Conservation (phyloP, 108 stramenopile genomes). For the Skeletonema potamos region DNA sequence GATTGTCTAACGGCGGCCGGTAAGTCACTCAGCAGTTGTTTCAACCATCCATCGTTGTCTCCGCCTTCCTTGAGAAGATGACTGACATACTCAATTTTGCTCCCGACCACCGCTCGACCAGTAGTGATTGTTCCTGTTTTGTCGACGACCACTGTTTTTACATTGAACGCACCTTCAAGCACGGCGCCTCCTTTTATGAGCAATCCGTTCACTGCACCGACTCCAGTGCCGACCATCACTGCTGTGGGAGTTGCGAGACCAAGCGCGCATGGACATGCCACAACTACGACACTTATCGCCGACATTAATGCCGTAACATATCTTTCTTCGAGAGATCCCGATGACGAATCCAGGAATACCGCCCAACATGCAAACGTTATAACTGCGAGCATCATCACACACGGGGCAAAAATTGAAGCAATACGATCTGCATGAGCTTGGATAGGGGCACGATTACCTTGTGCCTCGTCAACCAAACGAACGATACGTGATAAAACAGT, state of each 20-base stretch:
- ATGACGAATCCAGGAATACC: conserved; percentile 32
- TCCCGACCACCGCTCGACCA: conserved; percentile 80
- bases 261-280: conserved; percentile 95
- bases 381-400: conserved; percentile 66
- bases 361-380: conserved; percentile 80
- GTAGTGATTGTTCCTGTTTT: conserved; percentile 98
- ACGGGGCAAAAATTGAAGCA: conserved; percentile 90
- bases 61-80: neutral
- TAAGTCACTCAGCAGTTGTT: conserved; percentile 37
- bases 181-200: conserved; percentile 98
- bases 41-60: conserved; percentile 17
- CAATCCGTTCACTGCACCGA: conserved; percentile 91
- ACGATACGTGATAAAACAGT: conserved; percentile 84
- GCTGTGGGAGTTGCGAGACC: conserved; percentile 98
- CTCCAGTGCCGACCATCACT: conserved; percentile 97
- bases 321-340: conserved; percentile 40
- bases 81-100: conserved; percentile 49
- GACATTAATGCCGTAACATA: conserved; percentile 65
- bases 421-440: conserved; percentile 91
- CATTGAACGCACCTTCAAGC: conserved; percentile 84
- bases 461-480: conserved; percentile 92
- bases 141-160: conserved; percentile 91
- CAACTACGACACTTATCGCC: conserved; percentile 89
- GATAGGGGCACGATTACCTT: conserved; percentile 90
- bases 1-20: conserved; percentile 37